Percentiles rank a stretch among this genome's conserved stretches.
phyloP scores from a whole-genome alignment of 2,329 filamentous ascomycete species.

The Nemania sp. region DNA sequence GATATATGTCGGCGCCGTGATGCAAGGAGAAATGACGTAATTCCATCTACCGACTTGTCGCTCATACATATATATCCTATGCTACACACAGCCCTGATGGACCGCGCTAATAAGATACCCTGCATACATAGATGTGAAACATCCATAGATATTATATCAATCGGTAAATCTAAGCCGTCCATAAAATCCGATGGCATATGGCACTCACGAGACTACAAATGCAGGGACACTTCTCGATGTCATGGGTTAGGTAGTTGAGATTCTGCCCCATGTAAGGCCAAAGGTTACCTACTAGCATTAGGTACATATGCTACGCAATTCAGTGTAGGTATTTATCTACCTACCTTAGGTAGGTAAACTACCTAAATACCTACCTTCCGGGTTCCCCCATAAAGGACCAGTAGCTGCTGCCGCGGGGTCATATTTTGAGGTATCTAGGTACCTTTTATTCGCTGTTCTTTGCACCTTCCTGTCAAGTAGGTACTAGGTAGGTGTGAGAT shows the following conservation, averaged over 20 bases:
- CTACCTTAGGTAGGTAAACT: not conserved
- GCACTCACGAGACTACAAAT: not conserved
- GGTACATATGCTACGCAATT: too few relatives aligned
- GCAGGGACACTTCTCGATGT: too few relatives aligned
- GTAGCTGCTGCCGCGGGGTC: too few relatives aligned
- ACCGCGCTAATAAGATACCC: not conserved
- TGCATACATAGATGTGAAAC: not conserved
- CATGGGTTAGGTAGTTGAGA: too few relatives aligned
- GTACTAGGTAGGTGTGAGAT: slow-evolving; percentile 1
- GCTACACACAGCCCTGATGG: not conserved
- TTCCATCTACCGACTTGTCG: not conserved
- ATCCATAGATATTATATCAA: not conserved
- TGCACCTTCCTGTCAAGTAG: not conserved
- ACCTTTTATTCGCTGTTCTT: not conserved
- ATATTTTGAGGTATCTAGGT: not conserved
- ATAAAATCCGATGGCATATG: not conserved
- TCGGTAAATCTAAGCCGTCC: too few relatives aligned
- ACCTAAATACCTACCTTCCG: not conserved
- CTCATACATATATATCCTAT: not conserved
- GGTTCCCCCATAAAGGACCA: too few relatives aligned
- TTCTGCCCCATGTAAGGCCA: too few relatives aligned
- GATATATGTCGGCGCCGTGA: not conserved
- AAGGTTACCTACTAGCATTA: too few relatives aligned
- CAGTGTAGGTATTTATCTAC: too few relatives aligned
- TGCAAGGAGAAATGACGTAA: not conserved